Base-by-base conservation (phyloP, 2,329 filamentous ascomycete species). In the Peltaster fructicola region DNA sequence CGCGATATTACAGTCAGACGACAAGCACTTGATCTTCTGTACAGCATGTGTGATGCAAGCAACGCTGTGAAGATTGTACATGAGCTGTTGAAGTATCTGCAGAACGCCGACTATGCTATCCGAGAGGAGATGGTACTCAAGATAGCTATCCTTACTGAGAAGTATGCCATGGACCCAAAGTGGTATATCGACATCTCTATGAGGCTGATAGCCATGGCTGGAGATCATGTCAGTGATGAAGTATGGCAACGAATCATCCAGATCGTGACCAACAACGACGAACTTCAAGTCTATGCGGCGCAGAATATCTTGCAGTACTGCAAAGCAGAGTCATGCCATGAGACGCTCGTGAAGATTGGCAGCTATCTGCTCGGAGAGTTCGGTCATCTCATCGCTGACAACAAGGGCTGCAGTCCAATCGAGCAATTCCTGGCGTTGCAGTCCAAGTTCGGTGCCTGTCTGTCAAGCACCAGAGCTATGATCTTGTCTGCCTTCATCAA, bases 151-250 rank as follows among this genome's bases (percentile, higher is more conserved):
- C 54, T 98, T 36, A 95, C 90, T 1, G 88, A 98, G 50, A 95
- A 95, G 48, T 98, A 98, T 48, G 88, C 88, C 13, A 93, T 84
- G 1, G 88, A 98, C 44, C 80, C 92, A 11, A 85, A 95, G 56
- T 98, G 88, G 88, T 98, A 98, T 51, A 90, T 98, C 34, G 85
- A 98, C 47, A 93, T 95, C 39, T 92, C 88, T 7, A 62, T 98
- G 37, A 73, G 85, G 28, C 66, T 98, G 25, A 84, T 98, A 30
- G 82, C 85, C 30, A 84, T 95, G 70, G 88, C 90, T 3, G 88
- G 88, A 38, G 88, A 98, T 44, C 88, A 98, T 50, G 85, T 98
- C 39, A 95, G 85, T 51, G 90, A 98, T 35, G 88, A 98, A 54
- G 88, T 98, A 10, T 98, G 88, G 88, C 88, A 98, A 50, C 73